Evolutionary conservation across 129 eudicot species (phyloP).

Genomic region (Silybum marianum): DNA sequence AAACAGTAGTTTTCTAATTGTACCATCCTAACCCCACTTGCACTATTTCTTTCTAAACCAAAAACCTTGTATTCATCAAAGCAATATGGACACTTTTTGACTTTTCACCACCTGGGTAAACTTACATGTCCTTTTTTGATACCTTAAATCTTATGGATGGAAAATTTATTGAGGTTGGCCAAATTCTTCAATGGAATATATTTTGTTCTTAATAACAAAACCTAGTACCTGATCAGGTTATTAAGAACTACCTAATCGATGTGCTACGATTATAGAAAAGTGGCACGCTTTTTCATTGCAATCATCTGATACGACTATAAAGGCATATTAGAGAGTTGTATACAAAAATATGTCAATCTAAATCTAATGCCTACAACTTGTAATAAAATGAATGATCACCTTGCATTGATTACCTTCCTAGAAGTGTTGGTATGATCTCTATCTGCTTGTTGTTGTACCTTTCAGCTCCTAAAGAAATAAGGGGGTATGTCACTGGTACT

Average conservation of each 20-base stretch:
- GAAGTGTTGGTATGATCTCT: background rate
- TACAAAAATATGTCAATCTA: slow-evolving; percentile 21
- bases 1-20: background rate
- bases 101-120: background rate
- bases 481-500: slow-evolving; percentile 13
- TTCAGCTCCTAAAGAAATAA: slow-evolving; percentile 36
- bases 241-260: background rate
- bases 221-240: background rate
- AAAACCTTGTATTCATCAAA: background rate
- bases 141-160: background rate
- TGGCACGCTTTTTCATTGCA: background rate
- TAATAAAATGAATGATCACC: slow-evolving; percentile 13
- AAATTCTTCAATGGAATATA: background rate
- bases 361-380: slow-evolving; percentile 10
- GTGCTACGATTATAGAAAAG: background rate
- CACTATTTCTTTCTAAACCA: slow-evolving; percentile 2
- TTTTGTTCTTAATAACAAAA: background rate
- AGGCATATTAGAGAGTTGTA: slow-evolving; percentile 5
- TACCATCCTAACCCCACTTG: slow-evolving; percentile 1
- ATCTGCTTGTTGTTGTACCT: slow-evolving; percentile 17
- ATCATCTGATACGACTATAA: slow-evolving; percentile 1
- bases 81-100: background rate
- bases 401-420: slow-evolving; percentile 7
- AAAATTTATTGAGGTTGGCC: background rate
- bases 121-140: background rate